Percentiles rank a stretch among this genome's conserved stretches.
Evolutionary conservation across 768 basidiomycete species (phyloP).

Genomic region (Pleurotus cornucopiae): DNA sequence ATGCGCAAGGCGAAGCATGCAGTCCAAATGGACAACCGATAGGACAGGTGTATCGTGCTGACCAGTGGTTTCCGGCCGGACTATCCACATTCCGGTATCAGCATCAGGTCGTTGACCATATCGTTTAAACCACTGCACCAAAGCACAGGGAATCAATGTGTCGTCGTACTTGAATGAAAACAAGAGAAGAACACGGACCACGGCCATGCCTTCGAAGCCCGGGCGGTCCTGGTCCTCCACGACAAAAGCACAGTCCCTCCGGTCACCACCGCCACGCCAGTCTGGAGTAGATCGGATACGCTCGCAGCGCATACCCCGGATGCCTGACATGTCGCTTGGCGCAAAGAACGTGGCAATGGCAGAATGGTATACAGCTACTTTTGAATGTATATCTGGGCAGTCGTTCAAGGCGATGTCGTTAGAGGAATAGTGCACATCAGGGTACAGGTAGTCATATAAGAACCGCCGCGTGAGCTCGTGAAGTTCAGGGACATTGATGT

Average conservation of each 20-base stretch:
- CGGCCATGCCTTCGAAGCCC: slow-evolving; percentile 18
- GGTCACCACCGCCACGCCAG: slow-evolving; percentile 16
- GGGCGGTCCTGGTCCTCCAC: slow-evolving; percentile 10
- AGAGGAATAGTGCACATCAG: slow-evolving; percentile 2
- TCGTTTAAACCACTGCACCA: slow-evolving; percentile 22
- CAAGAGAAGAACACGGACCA: slow-evolving; percentile 19
- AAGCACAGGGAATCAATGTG: slow-evolving; percentile 19
- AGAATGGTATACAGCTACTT: slow-evolving; percentile 10
- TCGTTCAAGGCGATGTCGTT: not conserved
- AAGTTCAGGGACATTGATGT: slow-evolving; percentile 17
- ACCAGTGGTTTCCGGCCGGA: slow-evolving; percentile 12
- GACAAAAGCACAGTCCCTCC: slow-evolving; percentile 20
- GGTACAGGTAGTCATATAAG: slow-evolving; percentile 20
- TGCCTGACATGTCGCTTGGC: slow-evolving; percentile 23
- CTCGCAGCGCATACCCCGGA: slow-evolving; percentile 23
- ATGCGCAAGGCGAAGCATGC: slow-evolving; percentile 23
- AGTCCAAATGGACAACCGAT: slow-evolving; percentile 22
- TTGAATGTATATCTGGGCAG: not conserved
- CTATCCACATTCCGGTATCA: slow-evolving; percentile 22
- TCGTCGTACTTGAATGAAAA: slow-evolving; percentile 18
- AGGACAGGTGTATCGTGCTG: slow-evolving; percentile 3
- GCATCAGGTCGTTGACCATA: slow-evolving; percentile 13
- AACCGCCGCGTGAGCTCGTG: slow-evolving; percentile 19
- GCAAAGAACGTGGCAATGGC: slow-evolving; percentile 19
- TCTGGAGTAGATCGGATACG: slow-evolving; percentile 17